phyloP scores from a whole-genome alignment of 306 rosid species.

The Arachis stenosperma region DNA sequence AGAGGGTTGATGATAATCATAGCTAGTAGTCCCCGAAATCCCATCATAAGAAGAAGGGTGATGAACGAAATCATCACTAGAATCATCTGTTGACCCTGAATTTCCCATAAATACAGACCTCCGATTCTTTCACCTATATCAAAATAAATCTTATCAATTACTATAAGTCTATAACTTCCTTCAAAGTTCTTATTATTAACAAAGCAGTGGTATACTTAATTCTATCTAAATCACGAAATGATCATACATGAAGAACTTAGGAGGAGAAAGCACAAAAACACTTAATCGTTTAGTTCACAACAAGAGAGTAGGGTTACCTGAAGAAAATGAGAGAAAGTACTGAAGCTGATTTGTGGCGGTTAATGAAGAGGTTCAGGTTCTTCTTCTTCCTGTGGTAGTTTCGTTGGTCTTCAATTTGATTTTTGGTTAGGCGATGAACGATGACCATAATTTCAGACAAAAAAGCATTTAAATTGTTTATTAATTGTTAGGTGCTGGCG shows the following conservation, averaged over 20 bases:
- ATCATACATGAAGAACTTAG: neutral
- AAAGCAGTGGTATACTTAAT: neutral
- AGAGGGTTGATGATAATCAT: conserved; percentile 24
- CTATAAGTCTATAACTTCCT: neutral
- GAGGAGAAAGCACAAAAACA: neutral
- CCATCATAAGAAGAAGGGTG: conserved; percentile 35
- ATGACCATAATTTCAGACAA: neutral
- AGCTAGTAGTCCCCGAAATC: conserved; percentile 44
- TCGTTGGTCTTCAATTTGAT: neutral
- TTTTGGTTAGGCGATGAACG: neutral
- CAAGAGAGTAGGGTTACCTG: conserved; percentile 39
- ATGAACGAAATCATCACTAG: conserved; percentile 32
- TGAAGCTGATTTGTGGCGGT: neutral
- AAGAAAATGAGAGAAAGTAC: neutral
- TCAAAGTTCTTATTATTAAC: neutral
- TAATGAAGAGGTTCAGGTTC: conserved; percentile 19
- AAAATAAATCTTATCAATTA: neutral
- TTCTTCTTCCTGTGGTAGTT: neutral
- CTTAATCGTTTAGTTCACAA: too few species aligned
- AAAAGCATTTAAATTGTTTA: neutral
- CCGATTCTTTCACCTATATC: conserved; percentile 35
- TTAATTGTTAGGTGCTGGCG: neutral
- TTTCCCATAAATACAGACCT: conserved; percentile 59
- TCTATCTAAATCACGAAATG: neutral
- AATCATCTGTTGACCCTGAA: conserved; percentile 48